Percentiles rank a stretch among this genome's conserved stretches.
phyloP scores from a whole-genome alignment of 345 rosid species.

The Hibiscus trionum region DNA sequence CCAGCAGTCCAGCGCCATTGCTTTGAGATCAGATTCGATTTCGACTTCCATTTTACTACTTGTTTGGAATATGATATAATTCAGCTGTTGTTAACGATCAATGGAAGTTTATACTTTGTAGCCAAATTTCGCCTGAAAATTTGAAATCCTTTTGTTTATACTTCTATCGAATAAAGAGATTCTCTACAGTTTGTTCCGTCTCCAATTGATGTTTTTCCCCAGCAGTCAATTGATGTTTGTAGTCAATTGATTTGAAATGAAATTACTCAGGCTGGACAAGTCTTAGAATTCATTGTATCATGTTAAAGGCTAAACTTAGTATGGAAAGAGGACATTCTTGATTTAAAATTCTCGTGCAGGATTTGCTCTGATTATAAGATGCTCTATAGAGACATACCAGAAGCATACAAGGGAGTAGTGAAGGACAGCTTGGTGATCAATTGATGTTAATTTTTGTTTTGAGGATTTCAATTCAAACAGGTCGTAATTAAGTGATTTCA shows the following conservation, averaged over 20 bases:
- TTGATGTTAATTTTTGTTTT: slow-evolving; percentile 5
- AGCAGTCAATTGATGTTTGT: neutral
- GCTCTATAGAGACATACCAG: neutral
- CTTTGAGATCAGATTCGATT: neutral
- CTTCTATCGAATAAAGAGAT: neutral
- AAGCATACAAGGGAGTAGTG: neutral
- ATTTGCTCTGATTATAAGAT: neutral
- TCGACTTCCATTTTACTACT: neutral
- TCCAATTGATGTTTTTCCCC: neutral
- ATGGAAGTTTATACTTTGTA: neutral
- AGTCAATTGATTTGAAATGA: neutral
- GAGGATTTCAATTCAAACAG: neutral
- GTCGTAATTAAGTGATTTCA: slow-evolving; percentile 1
- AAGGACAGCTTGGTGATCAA: neutral
- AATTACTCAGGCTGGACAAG: neutral
- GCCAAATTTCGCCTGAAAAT: neutral
- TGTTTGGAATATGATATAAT: neutral
- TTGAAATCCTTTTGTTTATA: neutral
- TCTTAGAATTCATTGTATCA: neutral
- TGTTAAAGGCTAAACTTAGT: neutral
- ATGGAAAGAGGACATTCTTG: neutral
- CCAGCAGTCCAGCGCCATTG: neutral
- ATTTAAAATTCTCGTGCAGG: neutral
- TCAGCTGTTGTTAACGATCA: neutral
- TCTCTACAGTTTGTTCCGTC: neutral